Evolutionary conservation across 106 monocot genomes (phyloP).

Genomic region (Triglochin maritima): DNA sequence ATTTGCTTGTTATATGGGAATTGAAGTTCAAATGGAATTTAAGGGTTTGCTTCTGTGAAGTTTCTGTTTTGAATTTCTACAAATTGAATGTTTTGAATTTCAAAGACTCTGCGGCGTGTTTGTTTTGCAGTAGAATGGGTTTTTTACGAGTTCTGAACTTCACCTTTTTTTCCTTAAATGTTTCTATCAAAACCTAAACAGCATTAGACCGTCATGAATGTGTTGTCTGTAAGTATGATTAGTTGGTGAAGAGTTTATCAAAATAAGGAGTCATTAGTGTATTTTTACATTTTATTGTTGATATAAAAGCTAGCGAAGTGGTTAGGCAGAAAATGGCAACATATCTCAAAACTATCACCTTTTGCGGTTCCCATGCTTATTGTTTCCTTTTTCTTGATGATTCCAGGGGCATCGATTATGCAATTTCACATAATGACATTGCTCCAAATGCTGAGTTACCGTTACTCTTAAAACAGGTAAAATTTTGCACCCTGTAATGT

Average conservation of each 20-base stretch:
- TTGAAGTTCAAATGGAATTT: not conserved
- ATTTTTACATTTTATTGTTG: not conserved
- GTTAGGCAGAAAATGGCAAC: too few relatives aligned
- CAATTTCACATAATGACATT: conserved; percentile 15
- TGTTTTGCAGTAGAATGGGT: too few relatives aligned
- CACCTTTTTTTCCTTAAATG: too few relatives aligned
- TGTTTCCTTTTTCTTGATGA: not conserved
- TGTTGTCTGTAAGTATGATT: not conserved
- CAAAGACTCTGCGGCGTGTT: too few relatives aligned
- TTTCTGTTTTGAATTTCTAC: too few relatives aligned
- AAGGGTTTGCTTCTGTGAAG: not conserved
- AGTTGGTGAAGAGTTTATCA: not conserved
- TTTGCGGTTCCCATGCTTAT: not conserved
- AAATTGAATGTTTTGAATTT: too few relatives aligned
- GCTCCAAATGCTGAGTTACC: conserved; percentile 17
- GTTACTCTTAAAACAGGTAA: conserved; percentile 17
- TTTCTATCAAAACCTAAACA: too few relatives aligned
- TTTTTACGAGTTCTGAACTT: too few relatives aligned
- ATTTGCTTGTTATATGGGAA: not conserved
- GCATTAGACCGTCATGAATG: too few relatives aligned
- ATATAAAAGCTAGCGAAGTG: too few relatives aligned
- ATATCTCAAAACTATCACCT: not conserved
- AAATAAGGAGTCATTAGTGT: not conserved
- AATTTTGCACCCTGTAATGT: not conserved
- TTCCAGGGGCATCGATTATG: conserved; percentile 21